Evolutionary conservation across 202 grass and related monocot species (phyloP).

Genomic region (Sporobolus alterniflorus): DNA sequence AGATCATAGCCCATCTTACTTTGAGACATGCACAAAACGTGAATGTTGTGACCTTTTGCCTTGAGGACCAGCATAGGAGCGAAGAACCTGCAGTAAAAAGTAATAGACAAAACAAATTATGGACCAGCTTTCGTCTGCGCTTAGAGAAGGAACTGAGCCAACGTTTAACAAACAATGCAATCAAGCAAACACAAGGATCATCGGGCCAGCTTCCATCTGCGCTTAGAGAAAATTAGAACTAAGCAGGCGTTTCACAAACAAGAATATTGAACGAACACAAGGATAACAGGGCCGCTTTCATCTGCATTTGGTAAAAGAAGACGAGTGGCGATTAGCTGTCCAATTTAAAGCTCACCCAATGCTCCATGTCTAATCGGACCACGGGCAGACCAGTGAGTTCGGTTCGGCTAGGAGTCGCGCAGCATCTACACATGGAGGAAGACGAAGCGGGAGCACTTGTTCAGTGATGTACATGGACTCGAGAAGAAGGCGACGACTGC

Average conservation of each 20-base stretch:
- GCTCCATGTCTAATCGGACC: too few relatives aligned
- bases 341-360: not conserved
- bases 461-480: slow-evolving; percentile 76
- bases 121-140: too few relatives aligned
- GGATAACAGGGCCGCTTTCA: not conserved
- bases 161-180: too few relatives aligned
- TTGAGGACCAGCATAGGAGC: slow-evolving; percentile 79
- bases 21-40: slow-evolving; percentile 80
- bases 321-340: too few relatives aligned
- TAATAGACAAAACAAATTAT: not conserved
- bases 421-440: not conserved
- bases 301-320: not conserved
- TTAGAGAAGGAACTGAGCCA: not conserved
- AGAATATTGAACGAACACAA: not conserved
- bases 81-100: slow-evolving; percentile 73
- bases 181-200: too few relatives aligned
- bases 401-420: not conserved
- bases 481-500: slow-evolving; percentile 75
- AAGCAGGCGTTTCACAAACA: not conserved
- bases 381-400: not conserved
- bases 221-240: not conserved
- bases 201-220: too few relatives aligned
- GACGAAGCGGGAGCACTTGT: not conserved
- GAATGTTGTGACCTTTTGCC: slow-evolving; percentile 73
- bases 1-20: slow-evolving; percentile 45